Percentiles rank a stretch among this genome's conserved stretches.
Conservation (phyloP, 768 basidiomycete genomes). For the Fistulinella prunicolor region DNA sequence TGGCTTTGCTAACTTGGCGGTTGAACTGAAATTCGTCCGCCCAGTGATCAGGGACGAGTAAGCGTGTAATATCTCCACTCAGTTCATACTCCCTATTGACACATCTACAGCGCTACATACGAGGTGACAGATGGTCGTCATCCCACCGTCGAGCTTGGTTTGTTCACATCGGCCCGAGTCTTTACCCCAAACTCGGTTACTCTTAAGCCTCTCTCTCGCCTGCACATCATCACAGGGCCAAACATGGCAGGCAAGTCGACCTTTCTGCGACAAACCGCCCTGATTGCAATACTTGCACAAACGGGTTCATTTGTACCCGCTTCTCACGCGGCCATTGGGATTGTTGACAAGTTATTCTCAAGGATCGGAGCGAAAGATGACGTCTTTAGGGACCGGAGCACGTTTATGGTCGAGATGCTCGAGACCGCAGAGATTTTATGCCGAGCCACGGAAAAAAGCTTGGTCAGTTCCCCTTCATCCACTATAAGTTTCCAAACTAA, state of each 20-base stretch:
- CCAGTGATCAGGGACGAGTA: constrained; percentile 73
- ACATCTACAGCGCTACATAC: constrained; percentile 46
- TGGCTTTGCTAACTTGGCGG: constrained; percentile 77
- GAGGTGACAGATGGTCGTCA: constrained; percentile 81
- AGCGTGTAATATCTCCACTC: constrained; percentile 20
- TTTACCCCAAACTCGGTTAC: constrained; percentile 84
- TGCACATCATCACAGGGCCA: constrained; percentile 90
- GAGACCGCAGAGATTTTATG: constrained; percentile 90
- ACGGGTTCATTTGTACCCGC: constrained; percentile 94
- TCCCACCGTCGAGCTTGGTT: constrained; percentile 88
- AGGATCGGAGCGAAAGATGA: constrained; percentile 95
- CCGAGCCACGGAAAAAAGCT: constrained; percentile 76
- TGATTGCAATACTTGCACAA: constrained; percentile 89
- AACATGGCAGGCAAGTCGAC: constrained; percentile 98
- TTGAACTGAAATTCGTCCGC: constrained; percentile 71
- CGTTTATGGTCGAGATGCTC: constrained; percentile 98
- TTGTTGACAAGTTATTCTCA: constrained; percentile 92
- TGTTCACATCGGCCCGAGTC: constrained; percentile 65
- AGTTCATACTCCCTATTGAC: background rate
- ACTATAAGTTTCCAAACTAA: constrained; percentile 1
- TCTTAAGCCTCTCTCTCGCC: constrained; percentile 54
- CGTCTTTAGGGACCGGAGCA: constrained; percentile 87
- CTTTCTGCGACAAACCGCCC: constrained; percentile 84
- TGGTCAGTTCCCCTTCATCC: constrained; percentile 50
- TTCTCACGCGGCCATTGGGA: constrained; percentile 70